Evolutionary conservation across 78 protist genomes (phyloP).

Genomic region (Isochrysis galbana): DNA sequence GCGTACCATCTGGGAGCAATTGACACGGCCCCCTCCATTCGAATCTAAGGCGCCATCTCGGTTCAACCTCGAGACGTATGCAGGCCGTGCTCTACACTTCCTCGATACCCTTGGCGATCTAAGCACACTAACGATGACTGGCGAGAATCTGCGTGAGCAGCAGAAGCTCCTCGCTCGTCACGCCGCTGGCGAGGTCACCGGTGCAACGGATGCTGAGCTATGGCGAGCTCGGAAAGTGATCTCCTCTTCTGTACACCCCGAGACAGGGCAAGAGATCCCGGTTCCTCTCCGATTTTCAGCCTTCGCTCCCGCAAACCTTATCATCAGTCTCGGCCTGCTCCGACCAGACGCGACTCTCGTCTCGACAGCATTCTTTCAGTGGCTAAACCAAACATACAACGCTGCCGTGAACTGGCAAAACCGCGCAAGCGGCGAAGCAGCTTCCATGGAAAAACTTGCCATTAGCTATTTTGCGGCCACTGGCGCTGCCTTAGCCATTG

Average conservation of each 20-base stretch:
- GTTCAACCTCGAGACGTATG: not conserved
- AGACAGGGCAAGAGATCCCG: not conserved
- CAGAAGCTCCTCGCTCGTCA: not conserved
- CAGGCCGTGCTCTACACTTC: not conserved
- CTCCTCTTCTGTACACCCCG: not conserved
- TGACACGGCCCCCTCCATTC: not conserved
- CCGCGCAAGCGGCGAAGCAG: not conserved
- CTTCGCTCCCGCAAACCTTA: not conserved
- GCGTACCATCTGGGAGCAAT: too few species aligned
- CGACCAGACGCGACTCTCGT: not conserved
- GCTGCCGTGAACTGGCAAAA: not conserved
- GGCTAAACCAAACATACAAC: slow-evolving; percentile 6
- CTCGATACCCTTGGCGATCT: not conserved
- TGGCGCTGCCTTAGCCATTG: not conserved
- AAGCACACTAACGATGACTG: not conserved
- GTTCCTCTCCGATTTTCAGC: not conserved
- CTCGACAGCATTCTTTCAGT: not conserved
- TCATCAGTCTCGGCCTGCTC: slow-evolving; percentile 17
- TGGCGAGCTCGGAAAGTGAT: not conserved
- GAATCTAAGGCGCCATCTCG: not conserved
- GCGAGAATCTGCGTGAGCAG: too few species aligned
- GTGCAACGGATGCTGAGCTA: not conserved
- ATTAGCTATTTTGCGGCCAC: not conserved
- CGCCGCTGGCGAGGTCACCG: not conserved
- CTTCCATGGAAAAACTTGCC: not conserved